Conservation (phyloP, 306 rosid species). For the Oemleria cerasiformis region DNA sequence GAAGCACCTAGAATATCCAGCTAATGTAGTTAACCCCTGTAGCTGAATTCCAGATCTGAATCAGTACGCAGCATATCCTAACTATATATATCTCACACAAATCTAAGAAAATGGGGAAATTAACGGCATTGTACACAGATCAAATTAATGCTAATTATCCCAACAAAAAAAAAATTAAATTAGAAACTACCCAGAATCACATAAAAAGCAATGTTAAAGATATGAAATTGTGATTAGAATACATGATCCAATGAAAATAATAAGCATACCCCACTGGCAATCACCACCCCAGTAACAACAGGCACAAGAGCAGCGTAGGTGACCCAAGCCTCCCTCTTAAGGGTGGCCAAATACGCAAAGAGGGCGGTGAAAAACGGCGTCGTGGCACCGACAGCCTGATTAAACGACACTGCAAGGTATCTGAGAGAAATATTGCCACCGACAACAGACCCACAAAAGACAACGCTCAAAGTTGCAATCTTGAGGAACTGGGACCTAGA, state of each 20-base stretch:
- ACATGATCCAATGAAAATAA: conserved; percentile 8
- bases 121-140: background rate
- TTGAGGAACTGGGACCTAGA: conserved; percentile 79
- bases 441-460: conserved; percentile 89
- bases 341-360: conserved; percentile 75
- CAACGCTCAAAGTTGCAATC: conserved; percentile 78
- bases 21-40: background rate
- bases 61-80: conserved; percentile 11
- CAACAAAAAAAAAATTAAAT: background rate
- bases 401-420: conserved; percentile 89
- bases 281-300: conserved; percentile 95
- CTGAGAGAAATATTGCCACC: conserved; percentile 90
- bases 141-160: background rate
- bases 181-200: conserved; percentile 1
- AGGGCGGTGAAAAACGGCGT: conserved; percentile 95
- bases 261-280: conserved; percentile 94
- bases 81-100: conserved; percentile 4
- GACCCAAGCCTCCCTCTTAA: conserved; percentile 94
- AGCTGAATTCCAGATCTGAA: conserved; percentile 49
- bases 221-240: background rate
- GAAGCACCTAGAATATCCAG: conserved; percentile 21
- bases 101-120: background rate
- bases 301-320: conserved; percentile 95
- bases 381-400: conserved; percentile 97
- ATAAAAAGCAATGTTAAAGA: background rate